Conservation (phyloP, 177 flowering plant species). For the Vitis hybrid region DNA sequence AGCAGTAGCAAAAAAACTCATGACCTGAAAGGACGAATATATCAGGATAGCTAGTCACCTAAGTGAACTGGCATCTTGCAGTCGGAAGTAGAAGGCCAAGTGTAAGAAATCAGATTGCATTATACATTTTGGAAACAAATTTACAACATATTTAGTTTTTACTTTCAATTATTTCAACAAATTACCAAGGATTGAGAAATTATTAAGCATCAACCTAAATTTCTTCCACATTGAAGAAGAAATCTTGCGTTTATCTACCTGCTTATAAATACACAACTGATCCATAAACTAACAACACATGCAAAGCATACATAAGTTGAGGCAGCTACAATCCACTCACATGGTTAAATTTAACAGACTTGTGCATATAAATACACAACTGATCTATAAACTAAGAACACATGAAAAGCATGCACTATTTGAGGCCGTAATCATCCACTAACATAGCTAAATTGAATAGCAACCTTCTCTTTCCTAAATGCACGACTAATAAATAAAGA, state of each 20-base stretch:
- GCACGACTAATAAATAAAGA: too few species aligned
- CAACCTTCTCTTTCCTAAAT: too few species aligned
- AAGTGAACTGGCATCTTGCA: background rate
- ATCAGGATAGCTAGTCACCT: background rate
- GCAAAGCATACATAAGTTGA: too few species aligned
- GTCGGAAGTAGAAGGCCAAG: background rate
- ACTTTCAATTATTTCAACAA: background rate
- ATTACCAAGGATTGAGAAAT: background rate
- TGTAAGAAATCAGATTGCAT: background rate
- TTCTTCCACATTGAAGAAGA: background rate
- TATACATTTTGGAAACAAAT: background rate
- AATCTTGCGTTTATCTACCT: background rate
- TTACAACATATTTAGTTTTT: background rate
- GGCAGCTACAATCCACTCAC: too few species aligned
- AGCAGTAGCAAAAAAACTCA: constrained; percentile 86
- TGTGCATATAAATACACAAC: background rate
- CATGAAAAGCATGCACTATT: too few species aligned
- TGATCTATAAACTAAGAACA: too few species aligned
- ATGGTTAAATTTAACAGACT: too few species aligned
- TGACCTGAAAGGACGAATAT: constrained; percentile 49
- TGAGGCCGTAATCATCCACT: too few species aligned
- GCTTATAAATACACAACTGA: background rate
- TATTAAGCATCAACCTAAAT: background rate
- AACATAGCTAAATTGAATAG: too few species aligned
- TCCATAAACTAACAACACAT: too few species aligned